phyloP scores from a whole-genome alignment of 2,329 filamentous ascomycete species.

The Furcasterigmium sp. region DNA sequence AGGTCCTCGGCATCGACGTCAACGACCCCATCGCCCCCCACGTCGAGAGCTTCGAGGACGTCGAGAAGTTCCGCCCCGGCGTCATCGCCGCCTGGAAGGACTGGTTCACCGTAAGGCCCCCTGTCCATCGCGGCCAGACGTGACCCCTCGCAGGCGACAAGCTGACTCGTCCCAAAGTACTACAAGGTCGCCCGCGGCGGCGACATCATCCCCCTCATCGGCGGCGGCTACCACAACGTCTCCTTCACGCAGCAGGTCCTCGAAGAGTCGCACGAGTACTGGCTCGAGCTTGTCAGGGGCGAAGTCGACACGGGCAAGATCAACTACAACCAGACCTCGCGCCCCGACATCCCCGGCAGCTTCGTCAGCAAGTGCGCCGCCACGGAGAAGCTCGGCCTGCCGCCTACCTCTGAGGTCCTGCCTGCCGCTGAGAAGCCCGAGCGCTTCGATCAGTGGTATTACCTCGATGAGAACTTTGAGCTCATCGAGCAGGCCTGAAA shows the following conservation, averaged over 20 bases:
- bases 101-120: slow-evolving; percentile 29
- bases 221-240: slow-evolving; percentile 28
- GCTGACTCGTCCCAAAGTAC: slow-evolving; percentile 20
- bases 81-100: slow-evolving; percentile 26
- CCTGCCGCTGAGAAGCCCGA: slow-evolving; percentile 22
- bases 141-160: no score
- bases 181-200: slow-evolving; percentile 33
- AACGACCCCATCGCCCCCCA: slow-evolving; percentile 28
- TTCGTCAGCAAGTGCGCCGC: slow-evolving; percentile 25
- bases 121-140: no score
- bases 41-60: slow-evolving; percentile 25
- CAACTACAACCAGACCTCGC: slow-evolving; percentile 34
- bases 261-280: slow-evolving; percentile 29
- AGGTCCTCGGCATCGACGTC: slow-evolving; percentile 31
- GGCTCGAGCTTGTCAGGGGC: slow-evolving; percentile 32
- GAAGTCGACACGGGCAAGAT: slow-evolving; percentile 29
- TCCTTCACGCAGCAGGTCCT: slow-evolving; percentile 23
- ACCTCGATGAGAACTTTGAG: slow-evolving; percentile 25
- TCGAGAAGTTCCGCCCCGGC: slow-evolving; percentile 32
- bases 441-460: slow-evolving; percentile 31
- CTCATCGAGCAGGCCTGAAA: slow-evolving; percentile 21
- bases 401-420: slow-evolving; percentile 19
- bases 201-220: slow-evolving; percentile 27
- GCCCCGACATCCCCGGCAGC: slow-evolving; percentile 21
- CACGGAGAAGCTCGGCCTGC: slow-evolving; percentile 23